Evolutionary conservation across 2,329 filamentous ascomycete genomes (phyloP).

Genomic region (Sporothrix luriei): DNA sequence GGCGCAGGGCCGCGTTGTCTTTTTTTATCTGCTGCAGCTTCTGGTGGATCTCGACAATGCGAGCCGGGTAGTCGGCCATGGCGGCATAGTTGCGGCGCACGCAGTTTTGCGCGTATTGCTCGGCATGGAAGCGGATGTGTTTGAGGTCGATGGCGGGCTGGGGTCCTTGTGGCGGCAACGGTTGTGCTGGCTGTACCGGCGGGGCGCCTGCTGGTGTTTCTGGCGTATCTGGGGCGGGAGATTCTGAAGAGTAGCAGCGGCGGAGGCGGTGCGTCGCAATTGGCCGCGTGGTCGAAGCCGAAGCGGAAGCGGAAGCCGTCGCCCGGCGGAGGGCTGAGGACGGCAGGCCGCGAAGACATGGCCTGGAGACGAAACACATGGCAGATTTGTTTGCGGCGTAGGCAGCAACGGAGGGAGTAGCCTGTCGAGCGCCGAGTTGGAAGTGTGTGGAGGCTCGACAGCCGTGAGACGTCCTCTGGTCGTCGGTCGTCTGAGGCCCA

Average conservation of each 20-base stretch:
- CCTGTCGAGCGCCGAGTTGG: not conserved
- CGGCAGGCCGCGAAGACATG: constrained; percentile 16
- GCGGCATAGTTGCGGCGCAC: constrained; percentile 76
- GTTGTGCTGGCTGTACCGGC: not conserved
- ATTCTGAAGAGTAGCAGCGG: not conserved
- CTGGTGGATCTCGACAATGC: constrained; percentile 59
- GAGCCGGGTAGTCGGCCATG: constrained; percentile 57
- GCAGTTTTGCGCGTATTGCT: constrained; percentile 81
- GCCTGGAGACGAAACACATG: constrained; percentile 8
- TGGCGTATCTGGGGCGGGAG: not conserved
- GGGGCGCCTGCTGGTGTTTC: not conserved
- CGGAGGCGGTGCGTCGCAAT: constrained; percentile 7
- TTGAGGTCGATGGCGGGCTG: constrained; percentile 81
- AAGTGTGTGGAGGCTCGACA: not conserved
- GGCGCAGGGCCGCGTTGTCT: constrained; percentile 62
- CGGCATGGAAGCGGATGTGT: constrained; percentile 83
- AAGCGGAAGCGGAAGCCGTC: not conserved
- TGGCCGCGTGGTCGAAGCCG: not conserved
- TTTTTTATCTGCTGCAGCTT: constrained; percentile 63
- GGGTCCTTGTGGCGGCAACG: constrained; percentile 62
- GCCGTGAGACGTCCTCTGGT: too few species aligned
- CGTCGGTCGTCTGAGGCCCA: constrained; percentile 10
- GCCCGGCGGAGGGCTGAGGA: not conserved
- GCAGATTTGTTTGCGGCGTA: not conserved
- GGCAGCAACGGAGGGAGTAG: not conserved